Conservation (phyloP, 2,329 filamentous ascomycete species). For the Alternaria sp. region DNA sequence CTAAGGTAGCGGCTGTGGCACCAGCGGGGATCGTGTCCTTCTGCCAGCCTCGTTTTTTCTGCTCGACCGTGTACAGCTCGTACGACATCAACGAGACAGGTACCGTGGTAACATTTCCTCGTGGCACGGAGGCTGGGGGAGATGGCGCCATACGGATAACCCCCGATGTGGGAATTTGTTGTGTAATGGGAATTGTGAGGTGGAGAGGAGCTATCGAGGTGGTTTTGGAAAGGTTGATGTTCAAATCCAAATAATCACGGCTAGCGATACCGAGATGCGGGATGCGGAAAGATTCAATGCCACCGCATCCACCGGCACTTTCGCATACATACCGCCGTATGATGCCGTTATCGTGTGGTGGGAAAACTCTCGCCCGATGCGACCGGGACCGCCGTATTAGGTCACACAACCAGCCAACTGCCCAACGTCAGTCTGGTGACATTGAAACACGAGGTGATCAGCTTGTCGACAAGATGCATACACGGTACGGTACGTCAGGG, state of each 20-base stretch:
- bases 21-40: constrained; percentile 6
- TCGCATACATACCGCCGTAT: neutral
- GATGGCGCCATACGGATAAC: neutral
- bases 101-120: neutral
- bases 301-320: neutral
- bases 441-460: neutral
- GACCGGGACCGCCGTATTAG: neutral
- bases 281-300: neutral
- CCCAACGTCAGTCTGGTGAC: neutral
- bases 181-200: neutral
- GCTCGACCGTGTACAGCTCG: neutral
- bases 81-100: neutral
- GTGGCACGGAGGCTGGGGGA: neutral
- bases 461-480: neutral
- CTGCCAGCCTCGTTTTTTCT: neutral
- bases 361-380: neutral
- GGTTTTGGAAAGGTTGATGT: neutral
- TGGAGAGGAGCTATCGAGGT: neutral
- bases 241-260: neutral
- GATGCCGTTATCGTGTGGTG: neutral
- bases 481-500: neutral
- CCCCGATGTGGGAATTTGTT: neutral
- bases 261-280: neutral
- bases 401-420: neutral
- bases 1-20: constrained; percentile 4